Percentiles rank a stretch among this genome's conserved stretches.
Evolutionary conservation across 1,284 basidiomycete genomes (phyloP).

Genomic region (Boletus smithii): DNA sequence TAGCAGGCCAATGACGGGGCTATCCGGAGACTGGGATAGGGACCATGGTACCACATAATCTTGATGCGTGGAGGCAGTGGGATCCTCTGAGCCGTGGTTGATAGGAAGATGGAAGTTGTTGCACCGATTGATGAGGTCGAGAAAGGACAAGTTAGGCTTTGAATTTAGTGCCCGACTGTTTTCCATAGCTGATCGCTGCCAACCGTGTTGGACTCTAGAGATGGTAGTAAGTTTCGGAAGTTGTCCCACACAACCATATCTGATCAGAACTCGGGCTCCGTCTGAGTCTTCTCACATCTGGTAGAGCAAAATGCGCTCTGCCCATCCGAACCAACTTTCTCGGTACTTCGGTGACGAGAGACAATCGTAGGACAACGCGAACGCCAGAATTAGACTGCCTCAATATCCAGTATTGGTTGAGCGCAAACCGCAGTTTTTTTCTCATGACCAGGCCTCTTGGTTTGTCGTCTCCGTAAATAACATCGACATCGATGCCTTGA

Average conservation of each 20-base stretch:
- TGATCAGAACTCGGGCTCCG: background rate
- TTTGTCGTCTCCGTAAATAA: too few relatives aligned
- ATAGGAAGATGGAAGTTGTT: conserved; percentile 55
- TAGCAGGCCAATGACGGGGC: conserved; percentile 62
- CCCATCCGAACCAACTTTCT: too few relatives aligned
- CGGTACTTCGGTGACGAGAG: too few relatives aligned
- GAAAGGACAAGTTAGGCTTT: conserved; percentile 38
- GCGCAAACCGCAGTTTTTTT: too few relatives aligned
- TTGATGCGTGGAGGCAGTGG: conserved; percentile 26
- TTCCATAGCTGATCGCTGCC: background rate
- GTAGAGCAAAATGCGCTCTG: too few relatives aligned
- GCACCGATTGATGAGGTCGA: conserved; percentile 58
- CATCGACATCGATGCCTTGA: too few relatives aligned
- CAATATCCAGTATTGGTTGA: too few relatives aligned
- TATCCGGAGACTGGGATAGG: conserved; percentile 45
- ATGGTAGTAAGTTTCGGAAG: conserved; percentile 7
- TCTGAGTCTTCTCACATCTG: too few relatives aligned
- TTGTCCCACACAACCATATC: conserved; percentile 31
- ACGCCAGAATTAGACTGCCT: too few relatives aligned
- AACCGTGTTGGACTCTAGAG: background rate
- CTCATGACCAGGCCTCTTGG: too few relatives aligned
- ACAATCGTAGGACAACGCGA: too few relatives aligned
- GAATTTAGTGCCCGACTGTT: conserved; percentile 33
- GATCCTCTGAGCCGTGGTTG: conserved; percentile 17
- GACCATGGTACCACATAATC: conserved; percentile 51